Conservation (phyloP, 371 early-diverging fungal species). For the Rhizopus delemar region DNA sequence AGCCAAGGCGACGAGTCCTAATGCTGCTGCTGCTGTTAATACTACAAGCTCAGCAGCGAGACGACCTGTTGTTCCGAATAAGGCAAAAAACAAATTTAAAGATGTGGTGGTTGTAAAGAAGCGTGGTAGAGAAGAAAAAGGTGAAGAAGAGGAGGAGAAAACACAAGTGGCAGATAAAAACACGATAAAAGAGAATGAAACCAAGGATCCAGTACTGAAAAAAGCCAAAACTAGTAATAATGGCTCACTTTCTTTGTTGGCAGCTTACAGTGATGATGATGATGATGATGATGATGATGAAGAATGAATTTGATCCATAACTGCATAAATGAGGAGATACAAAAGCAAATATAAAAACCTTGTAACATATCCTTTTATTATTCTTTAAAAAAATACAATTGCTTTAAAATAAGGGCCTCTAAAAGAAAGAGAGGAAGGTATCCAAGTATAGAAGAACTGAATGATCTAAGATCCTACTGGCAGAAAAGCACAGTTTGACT, state of each 20-base stretch:
- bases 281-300: constrained; percentile 26
- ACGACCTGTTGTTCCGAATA: neutral
- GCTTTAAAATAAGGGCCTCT: no score
- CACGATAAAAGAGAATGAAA: constrained; percentile 8
- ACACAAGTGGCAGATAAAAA: constrained; percentile 4
- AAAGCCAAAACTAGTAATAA: neutral
- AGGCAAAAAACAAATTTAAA: constrained; percentile 20
- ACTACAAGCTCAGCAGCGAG: neutral
- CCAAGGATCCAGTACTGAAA: neutral
- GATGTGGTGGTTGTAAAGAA: constrained; percentile 40
- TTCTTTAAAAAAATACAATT: neutral
- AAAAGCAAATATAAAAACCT: neutral
- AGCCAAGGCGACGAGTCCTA: neutral
- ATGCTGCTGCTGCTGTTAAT: neutral
- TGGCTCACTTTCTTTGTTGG: constrained; percentile 21
- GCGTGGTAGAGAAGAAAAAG: constrained; percentile 20
- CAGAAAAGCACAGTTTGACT: no score
- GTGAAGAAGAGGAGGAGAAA: constrained; percentile 15
- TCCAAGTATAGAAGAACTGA: no score
- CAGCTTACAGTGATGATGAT: constrained; percentile 38
- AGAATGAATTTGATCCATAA: constrained; percentile 9
- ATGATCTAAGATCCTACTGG: no score
- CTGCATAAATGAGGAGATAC: constrained; percentile 3
- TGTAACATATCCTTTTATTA: neutral
- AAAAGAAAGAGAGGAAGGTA: no score